These are phyloP conservation scores for Trichoderma aggressivum DNA, from an alignment of 2,329 filamentous ascomycete species.

Conservation along the genomic window DNA sequence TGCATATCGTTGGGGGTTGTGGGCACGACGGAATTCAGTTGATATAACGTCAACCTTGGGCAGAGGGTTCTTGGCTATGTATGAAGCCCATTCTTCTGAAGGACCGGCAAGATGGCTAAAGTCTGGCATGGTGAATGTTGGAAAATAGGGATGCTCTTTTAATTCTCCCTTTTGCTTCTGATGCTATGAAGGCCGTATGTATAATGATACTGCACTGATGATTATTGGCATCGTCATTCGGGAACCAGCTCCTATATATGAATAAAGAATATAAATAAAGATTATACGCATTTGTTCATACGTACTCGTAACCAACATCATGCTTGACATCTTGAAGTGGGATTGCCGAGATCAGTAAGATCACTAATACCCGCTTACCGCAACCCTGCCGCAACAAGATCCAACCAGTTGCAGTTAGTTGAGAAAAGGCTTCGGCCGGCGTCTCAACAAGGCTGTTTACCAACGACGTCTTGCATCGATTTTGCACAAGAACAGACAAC, in stretches of 20 bases:
- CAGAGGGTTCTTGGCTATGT: background rate
- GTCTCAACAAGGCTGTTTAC: background rate
- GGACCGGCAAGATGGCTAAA: background rate
- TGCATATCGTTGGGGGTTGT: background rate
- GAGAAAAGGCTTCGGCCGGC: background rate
- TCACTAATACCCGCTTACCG: background rate
- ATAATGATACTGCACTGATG: too few relatives aligned
- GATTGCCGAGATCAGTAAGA: background rate
- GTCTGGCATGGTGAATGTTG: background rate
- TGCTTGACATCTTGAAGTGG: background rate
- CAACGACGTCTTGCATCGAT: background rate
- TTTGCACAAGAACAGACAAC: background rate
- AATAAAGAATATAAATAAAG: background rate
- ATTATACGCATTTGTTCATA: background rate
- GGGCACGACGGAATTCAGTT: background rate
- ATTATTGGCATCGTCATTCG: background rate
- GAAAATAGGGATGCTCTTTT: background rate
- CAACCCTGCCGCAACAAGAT: background rate
- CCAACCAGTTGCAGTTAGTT: background rate
- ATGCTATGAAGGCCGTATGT: background rate
- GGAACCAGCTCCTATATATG: background rate
- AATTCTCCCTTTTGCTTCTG: too few relatives aligned
- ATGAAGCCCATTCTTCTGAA: background rate
- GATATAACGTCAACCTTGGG: background rate
- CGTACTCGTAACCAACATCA: background rate